These are phyloP conservation scores for Candida multigemmis DNA, from an alignment of 805 yeast species.

Conservation along the genomic window DNA sequence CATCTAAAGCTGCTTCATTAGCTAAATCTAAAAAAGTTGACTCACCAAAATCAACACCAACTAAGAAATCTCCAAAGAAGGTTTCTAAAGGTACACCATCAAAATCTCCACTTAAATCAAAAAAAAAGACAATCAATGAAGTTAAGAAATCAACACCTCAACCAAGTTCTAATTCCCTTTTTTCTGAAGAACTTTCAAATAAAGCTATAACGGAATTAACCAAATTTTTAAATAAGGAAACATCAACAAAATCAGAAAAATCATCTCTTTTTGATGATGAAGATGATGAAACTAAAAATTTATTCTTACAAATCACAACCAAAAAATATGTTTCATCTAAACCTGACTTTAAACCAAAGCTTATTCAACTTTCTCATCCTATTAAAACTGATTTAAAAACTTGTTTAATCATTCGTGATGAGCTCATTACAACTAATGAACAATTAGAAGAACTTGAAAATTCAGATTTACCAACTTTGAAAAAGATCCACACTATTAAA, in stretches of 20 bases:
- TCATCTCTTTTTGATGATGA: slow-evolving; percentile 42
- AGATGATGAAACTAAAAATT: slow-evolving; percentile 38
- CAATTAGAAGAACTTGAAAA: slow-evolving; percentile 38
- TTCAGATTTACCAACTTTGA: slow-evolving; percentile 34
- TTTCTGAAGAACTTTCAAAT: slow-evolving; percentile 12
- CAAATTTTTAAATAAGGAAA: slow-evolving; percentile 41
- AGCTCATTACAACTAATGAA: slow-evolving; percentile 33
- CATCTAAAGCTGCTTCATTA: slow-evolving; percentile 17
- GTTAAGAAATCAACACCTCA: slow-evolving; percentile 1
- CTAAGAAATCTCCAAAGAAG: slow-evolving; percentile 8
- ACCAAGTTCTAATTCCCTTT: slow-evolving; percentile 4
- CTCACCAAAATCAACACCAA: slow-evolving; percentile 14
- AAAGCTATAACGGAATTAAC: slow-evolving; percentile 60
- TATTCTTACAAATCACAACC: slow-evolving; percentile 57
- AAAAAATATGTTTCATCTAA: slow-evolving; percentile 57
- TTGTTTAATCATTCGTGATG: slow-evolving; percentile 66
- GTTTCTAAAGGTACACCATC: slow-evolving; percentile 7
- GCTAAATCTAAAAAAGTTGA: slow-evolving; percentile 13
- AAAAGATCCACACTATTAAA: slow-evolving; percentile 56
- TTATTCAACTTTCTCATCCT: slow-evolving; percentile 38
- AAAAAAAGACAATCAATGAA: slow-evolving; percentile 1
- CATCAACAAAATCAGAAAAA: slow-evolving; percentile 15
- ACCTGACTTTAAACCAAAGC: slow-evolving; percentile 48
- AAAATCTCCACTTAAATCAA: slow-evolving; percentile 24
- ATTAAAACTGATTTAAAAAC: slow-evolving; percentile 40